phyloP scores from a whole-genome alignment of 768 basidiomycete species.

The Psilocybe sp. region DNA sequence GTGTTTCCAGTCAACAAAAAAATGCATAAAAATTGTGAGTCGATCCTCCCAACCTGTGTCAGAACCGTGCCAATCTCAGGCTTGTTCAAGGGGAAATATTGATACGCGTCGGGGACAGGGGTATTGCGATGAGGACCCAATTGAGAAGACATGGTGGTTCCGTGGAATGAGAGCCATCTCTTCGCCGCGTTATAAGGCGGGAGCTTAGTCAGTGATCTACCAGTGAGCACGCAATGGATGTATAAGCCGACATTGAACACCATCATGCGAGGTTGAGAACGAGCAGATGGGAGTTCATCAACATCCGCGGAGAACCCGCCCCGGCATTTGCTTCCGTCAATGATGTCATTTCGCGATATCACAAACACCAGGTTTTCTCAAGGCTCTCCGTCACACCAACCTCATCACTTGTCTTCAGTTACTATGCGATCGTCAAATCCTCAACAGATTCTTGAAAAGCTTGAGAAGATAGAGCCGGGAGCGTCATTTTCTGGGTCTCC shows the following conservation, averaged over 20 bases:
- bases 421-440: slow-evolving; percentile 20
- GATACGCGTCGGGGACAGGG: slow-evolving; percentile 44
- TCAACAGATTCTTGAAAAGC: slow-evolving; percentile 36
- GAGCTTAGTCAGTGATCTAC: not conserved
- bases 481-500: slow-evolving; percentile 42
- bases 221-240: not conserved
- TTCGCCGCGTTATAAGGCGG: not conserved
- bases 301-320: too few relatives aligned
- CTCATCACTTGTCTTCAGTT: not conserved
- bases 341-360: too few relatives aligned
- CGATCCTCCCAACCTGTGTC: slow-evolving; percentile 6
- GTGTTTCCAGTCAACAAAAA: not conserved
- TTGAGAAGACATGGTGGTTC: slow-evolving; percentile 4
- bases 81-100: slow-evolving; percentile 60
- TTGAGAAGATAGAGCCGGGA: slow-evolving; percentile 48
- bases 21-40: not conserved
- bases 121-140: slow-evolving; percentile 35
- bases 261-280: too few relatives aligned
- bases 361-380: not conserved
- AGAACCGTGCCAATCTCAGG: slow-evolving; percentile 47
- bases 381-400: not conserved
- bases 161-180: not conserved
- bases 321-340: too few relatives aligned
- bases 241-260: too few relatives aligned
- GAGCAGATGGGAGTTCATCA: too few relatives aligned